A percentile compares a stretch with the other conserved stretches of the same genome.
Evolutionary conservation across 2,329 filamentous ascomycete genomes (phyloP).

Genomic region (Dendrostoma leiphaemia): DNA sequence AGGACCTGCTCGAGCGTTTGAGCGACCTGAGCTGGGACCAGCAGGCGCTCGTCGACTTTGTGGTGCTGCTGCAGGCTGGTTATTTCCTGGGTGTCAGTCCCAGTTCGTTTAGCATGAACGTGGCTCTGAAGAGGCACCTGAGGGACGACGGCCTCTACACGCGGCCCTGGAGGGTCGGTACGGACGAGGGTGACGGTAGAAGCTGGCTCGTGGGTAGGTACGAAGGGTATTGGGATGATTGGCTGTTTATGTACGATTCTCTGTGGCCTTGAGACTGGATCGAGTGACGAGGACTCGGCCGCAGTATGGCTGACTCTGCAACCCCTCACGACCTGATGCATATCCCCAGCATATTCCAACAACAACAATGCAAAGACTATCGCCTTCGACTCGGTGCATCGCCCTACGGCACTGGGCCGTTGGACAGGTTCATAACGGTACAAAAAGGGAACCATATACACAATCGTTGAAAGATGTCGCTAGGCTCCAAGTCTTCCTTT

Average conservation of each 20-base stretch:
- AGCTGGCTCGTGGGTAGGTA: conserved; percentile 44
- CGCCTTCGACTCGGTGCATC: too few relatives aligned
- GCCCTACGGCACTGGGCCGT: too few relatives aligned
- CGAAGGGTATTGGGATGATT: conserved; percentile 45
- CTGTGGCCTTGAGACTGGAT: conserved; percentile 42
- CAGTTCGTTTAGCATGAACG: conserved; percentile 47
- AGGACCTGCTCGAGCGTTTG: conserved; percentile 28
- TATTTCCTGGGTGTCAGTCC: conserved; percentile 45
- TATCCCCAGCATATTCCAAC: too few relatives aligned
- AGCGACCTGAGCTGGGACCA: conserved; percentile 42
- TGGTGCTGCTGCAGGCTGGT: conserved; percentile 37
- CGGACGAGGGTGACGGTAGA: conserved; percentile 36
- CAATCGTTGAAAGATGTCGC: too few relatives aligned
- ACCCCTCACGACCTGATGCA: too few relatives aligned
- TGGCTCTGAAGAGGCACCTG: conserved; percentile 44
- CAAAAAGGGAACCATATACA: too few relatives aligned
- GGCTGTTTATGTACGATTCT: conserved; percentile 47
- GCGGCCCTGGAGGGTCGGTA: conserved; percentile 41
- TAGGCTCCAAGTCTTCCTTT: too few relatives aligned
- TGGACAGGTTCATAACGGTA: too few relatives aligned
- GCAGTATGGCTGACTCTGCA: too few relatives aligned
- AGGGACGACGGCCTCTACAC: conserved; percentile 37
- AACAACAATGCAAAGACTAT: too few relatives aligned
- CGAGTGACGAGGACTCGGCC: too few relatives aligned
- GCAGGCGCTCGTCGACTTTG: conserved; percentile 40